Conservation (phyloP, 352 stramenopile species). For the Elongisporangium senticosum region DNA sequence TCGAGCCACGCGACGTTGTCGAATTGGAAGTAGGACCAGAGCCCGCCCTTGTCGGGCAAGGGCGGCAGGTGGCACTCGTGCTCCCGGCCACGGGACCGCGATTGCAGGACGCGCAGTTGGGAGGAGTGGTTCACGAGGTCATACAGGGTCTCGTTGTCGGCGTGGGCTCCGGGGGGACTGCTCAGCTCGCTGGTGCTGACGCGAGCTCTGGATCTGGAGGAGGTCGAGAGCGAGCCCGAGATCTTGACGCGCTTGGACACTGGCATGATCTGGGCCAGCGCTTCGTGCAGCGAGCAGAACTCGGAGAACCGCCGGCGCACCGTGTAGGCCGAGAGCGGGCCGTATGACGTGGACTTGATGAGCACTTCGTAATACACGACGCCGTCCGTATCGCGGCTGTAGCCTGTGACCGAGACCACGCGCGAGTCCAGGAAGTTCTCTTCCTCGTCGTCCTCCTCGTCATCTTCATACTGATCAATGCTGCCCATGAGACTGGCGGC, state of each 20-base stretch:
- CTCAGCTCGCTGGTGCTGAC: not conserved
- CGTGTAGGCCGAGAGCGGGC: slow-evolving; percentile 73
- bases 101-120: not conserved
- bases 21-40: slow-evolving; percentile 71
- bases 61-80: slow-evolving; percentile 29
- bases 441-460: slow-evolving; percentile 32
- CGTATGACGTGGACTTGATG: slow-evolving; percentile 49
- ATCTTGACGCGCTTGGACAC: slow-evolving; percentile 12
- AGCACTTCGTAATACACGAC: slow-evolving; percentile 81
- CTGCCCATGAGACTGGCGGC: not conserved
- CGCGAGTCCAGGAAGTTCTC: slow-evolving; percentile 75
- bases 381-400: slow-evolving; percentile 65
- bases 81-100: slow-evolving; percentile 3
- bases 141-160: not conserved
- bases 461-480: slow-evolving; percentile 6
- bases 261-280: slow-evolving; percentile 52
- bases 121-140: slow-evolving; percentile 3
- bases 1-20: slow-evolving; percentile 58
- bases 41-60: slow-evolving; percentile 56
- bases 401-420: slow-evolving; percentile 59
- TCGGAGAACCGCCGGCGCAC: slow-evolving; percentile 73
- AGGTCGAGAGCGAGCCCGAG: not conserved
- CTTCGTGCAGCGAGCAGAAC: slow-evolving; percentile 51
- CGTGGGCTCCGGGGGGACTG: not conserved
- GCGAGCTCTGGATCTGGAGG: not conserved